Percentiles rank a stretch among this genome's conserved stretches.
Conservation (phyloP, 495 filamentous ascomycete species). For the Penicillium steckii region DNA sequence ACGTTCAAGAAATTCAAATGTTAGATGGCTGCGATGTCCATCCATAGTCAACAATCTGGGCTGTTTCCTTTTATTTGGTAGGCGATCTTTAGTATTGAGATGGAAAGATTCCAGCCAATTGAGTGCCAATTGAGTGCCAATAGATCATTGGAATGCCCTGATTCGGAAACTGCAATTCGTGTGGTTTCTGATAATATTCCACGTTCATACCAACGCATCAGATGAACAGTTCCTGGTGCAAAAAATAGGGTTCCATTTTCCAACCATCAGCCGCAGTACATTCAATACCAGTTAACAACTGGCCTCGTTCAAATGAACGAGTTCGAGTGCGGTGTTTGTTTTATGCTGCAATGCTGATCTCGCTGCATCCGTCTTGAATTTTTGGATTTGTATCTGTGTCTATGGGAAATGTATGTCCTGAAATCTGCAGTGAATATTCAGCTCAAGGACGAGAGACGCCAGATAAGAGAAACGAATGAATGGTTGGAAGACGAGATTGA, state of each 20-base stretch:
- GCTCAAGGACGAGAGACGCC: background rate
- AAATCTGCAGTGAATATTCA: constrained; percentile 2
- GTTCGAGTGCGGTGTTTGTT: too few relatives aligned
- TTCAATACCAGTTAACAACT: too few relatives aligned
- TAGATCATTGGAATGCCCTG: too few relatives aligned
- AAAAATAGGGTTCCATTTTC: too few relatives aligned
- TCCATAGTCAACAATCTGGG: background rate
- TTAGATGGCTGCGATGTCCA: background rate
- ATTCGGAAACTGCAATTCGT: too few relatives aligned
- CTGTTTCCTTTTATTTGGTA: background rate
- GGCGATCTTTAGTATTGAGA: background rate
- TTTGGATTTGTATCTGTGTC: background rate
- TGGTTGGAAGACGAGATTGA: constrained; percentile 6
- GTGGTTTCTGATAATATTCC: too few relatives aligned
- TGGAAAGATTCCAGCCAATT: too few relatives aligned
- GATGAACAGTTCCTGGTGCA: too few relatives aligned
- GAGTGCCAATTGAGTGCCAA: too few relatives aligned
- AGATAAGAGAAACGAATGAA: constrained; percentile 1
- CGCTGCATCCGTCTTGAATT: background rate
- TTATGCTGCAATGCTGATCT: background rate
- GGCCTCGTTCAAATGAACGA: too few relatives aligned
- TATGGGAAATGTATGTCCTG: background rate
- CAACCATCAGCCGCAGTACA: too few relatives aligned
- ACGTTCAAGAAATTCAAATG: background rate
- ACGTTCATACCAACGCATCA: too few relatives aligned